These are phyloP conservation scores for Niveomyces coronatus DNA, from an alignment of 2,329 filamentous ascomycete species.

Conservation along the genomic window DNA sequence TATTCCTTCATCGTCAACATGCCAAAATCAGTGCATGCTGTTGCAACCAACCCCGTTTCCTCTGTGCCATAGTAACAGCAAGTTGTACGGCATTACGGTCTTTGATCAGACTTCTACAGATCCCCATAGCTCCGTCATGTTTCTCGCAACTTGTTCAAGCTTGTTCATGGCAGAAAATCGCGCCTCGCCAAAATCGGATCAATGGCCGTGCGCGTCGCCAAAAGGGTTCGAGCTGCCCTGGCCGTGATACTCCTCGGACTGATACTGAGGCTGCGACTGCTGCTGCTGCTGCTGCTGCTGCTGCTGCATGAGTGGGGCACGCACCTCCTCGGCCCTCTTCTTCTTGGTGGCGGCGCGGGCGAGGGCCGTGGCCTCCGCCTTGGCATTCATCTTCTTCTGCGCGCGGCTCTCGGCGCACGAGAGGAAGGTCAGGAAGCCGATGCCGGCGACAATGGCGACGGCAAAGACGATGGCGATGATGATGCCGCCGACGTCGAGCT, in stretches of 20 bases:
- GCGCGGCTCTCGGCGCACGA: constrained; percentile 40
- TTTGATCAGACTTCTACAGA: background rate
- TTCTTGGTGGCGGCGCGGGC: constrained; percentile 38
- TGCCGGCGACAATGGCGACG: constrained; percentile 25
- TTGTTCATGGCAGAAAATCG: no score
- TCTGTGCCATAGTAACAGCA: no score
- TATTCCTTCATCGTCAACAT: no score
- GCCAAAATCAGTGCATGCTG: no score
- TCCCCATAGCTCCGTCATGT: background rate
- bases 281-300: constrained; percentile 11
- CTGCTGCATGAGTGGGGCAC: constrained; percentile 28
- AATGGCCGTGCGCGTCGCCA: constrained; percentile 22
- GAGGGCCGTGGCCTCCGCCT: constrained; percentile 39
- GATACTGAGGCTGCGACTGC: constrained; percentile 11
- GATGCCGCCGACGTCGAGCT: constrained; percentile 33
- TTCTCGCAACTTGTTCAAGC: background rate
- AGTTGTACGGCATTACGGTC: no score
- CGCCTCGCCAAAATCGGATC: background rate
- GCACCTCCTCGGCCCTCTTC: constrained; percentile 24
- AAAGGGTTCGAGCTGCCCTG: constrained; percentile 23
- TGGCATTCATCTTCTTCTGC: constrained; percentile 32
- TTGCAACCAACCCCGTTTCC: no score
- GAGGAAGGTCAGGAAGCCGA: constrained; percentile 35
- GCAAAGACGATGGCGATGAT: constrained; percentile 39
- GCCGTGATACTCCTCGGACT: constrained; percentile 8